Conservation (phyloP, 306 rosid species). For the Glycine latifolia region DNA sequence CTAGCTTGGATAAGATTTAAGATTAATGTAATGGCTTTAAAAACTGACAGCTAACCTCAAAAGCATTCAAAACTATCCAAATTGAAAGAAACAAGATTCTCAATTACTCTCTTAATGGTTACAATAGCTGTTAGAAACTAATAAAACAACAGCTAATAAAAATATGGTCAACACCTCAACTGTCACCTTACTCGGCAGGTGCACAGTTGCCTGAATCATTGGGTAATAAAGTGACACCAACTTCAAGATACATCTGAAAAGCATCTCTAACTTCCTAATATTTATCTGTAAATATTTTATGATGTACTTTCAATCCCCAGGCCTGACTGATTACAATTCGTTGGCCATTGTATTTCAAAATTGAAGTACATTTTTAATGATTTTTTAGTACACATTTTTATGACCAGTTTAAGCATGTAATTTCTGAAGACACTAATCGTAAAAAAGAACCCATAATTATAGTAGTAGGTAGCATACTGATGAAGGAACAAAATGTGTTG, state of each 20-base stretch:
- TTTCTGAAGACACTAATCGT: neutral
- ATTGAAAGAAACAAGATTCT: conserved; percentile 18
- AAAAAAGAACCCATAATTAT: conserved; percentile 19
- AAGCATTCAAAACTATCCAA: conserved; percentile 16
- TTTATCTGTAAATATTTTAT: conserved; percentile 7
- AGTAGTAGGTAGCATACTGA: conserved; percentile 57
- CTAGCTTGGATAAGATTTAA: conserved; percentile 10
- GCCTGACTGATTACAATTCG: conserved; percentile 1
- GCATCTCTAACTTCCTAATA: conserved; percentile 30
- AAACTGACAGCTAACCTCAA: neutral
- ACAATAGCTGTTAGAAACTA: neutral
- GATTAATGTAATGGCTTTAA: neutral
- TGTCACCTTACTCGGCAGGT: conserved; percentile 8
- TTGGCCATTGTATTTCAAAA: conserved; percentile 7
- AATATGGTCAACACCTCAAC: conserved; percentile 4
- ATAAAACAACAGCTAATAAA: conserved; percentile 24
- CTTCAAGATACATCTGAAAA: conserved; percentile 27
- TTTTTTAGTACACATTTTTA: conserved; percentile 3
- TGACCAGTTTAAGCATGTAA: neutral
- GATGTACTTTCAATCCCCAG: neutral
- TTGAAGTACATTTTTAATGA: neutral
- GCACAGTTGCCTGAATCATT: neutral
- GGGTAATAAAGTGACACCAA: conserved; percentile 6
- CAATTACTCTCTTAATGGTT: conserved; percentile 17
- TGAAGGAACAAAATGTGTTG: conserved; percentile 91